Conservation (phyloP, 495 filamentous ascomycete genomes). For the Clavariopsis aquatica region DNA sequence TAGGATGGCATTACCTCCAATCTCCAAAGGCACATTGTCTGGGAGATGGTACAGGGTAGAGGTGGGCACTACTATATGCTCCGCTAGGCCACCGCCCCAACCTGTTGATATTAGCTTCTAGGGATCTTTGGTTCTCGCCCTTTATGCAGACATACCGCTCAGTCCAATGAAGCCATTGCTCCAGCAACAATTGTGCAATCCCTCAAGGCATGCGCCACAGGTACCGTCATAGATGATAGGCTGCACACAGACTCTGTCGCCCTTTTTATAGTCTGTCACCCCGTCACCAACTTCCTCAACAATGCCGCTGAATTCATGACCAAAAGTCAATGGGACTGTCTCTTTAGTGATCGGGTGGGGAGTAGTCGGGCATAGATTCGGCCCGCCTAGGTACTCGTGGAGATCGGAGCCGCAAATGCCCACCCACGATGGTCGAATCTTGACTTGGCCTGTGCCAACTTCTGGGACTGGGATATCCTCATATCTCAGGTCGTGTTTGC, state of each 20-base stretch:
- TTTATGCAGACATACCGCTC: slow-evolving; percentile 46
- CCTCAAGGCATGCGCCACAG: slow-evolving; percentile 55
- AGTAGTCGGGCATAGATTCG: slow-evolving; percentile 55
- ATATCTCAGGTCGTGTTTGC: slow-evolving; percentile 43
- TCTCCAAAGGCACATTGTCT: slow-evolving; percentile 53
- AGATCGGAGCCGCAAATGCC: slow-evolving; percentile 64
- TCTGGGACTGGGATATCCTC: slow-evolving; percentile 45
- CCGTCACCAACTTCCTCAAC: slow-evolving; percentile 60
- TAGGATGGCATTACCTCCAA: slow-evolving; percentile 47
- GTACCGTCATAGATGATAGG: slow-evolving; percentile 62
- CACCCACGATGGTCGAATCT: slow-evolving; percentile 56
- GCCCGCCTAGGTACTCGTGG: slow-evolving; percentile 61
- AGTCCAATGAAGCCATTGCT: slow-evolving; percentile 62
- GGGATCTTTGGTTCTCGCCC: not conserved
- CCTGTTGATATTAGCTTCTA: slow-evolving; percentile 40
- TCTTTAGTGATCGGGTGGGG: slow-evolving; percentile 62
- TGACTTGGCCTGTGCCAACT: slow-evolving; percentile 43
- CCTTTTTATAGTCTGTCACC: slow-evolving; percentile 53
- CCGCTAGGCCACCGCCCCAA: slow-evolving; percentile 61
- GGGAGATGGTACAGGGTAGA: slow-evolving; percentile 50
- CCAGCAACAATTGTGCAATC: slow-evolving; percentile 58
- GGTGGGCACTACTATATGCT: slow-evolving; percentile 56
- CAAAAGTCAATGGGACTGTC: slow-evolving; percentile 58
- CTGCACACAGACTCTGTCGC: slow-evolving; percentile 59
- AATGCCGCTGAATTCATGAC: slow-evolving; percentile 63